Evolutionary conservation across 805 yeast species (phyloP).

Genomic region (Pichia gijzeniarum): DNA sequence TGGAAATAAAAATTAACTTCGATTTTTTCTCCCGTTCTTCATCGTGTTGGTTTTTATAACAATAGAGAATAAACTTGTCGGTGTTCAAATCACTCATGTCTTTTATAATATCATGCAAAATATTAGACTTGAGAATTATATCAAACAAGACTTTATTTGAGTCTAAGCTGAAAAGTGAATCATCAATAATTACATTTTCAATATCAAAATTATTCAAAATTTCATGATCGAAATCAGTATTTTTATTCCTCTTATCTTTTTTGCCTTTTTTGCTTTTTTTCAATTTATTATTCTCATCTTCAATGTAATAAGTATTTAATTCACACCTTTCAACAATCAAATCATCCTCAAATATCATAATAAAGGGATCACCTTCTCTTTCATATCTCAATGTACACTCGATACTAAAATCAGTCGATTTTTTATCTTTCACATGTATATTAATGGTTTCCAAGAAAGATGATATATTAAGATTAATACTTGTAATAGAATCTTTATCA

Average conservation of each 20-base stretch:
- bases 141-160: constrained; percentile 41
- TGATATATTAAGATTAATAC: constrained; percentile 38
- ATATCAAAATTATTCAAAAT: constrained; percentile 13
- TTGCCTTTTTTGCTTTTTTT: neutral
- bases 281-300: constrained; percentile 3
- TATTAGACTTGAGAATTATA: constrained; percentile 46
- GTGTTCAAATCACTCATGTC: constrained; percentile 53
- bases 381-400: constrained; percentile 47
- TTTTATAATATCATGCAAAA: constrained; percentile 45
- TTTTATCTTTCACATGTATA: constrained; percentile 29
- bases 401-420: constrained; percentile 21
- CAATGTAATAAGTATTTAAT: constrained; percentile 38
- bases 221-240: constrained; percentile 6
- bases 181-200: constrained; percentile 23
- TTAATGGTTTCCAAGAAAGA: constrained; percentile 47
- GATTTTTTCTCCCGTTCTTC: constrained; percentile 18
- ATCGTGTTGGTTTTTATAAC: constrained; percentile 22
- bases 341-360: constrained; percentile 48
- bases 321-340: constrained; percentile 51
- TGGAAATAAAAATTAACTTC: constrained; percentile 52
- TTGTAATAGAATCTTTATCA: constrained; percentile 14
- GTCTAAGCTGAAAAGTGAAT: constrained; percentile 29
- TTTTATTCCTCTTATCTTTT: constrained; percentile 15
- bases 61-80: constrained; percentile 43
- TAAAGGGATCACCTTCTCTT: constrained; percentile 48